These are phyloP conservation scores for Phoenix roebelenii DNA, from an alignment of 176 grass and related monocot species.

Conservation along the genomic window DNA sequence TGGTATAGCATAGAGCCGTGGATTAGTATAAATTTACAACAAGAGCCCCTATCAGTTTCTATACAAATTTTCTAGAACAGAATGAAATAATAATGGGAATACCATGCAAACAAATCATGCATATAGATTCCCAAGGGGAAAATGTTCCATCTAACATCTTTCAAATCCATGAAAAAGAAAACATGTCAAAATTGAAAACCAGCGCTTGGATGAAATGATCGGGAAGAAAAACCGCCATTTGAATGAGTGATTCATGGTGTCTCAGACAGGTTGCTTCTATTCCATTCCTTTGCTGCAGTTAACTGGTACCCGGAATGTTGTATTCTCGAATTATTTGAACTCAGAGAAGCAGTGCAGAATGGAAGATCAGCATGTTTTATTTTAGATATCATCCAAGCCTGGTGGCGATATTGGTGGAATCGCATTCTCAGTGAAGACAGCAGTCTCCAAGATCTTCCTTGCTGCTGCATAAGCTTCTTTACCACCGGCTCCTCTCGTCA, in stretches of 20 bases:
- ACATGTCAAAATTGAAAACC: background rate
- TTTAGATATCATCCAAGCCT: conserved; percentile 20
- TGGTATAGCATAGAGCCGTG: too few relatives aligned
- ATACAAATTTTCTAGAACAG: too few relatives aligned
- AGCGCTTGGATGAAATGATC: conserved; percentile 1
- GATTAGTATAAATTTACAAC: too few relatives aligned
- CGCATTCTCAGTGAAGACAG: conserved; percentile 23
- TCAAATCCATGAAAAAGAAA: background rate
- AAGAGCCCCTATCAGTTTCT: too few relatives aligned
- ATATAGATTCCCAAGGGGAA: too few relatives aligned
- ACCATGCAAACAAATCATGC: too few relatives aligned
- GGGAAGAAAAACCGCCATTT: conserved; percentile 1
- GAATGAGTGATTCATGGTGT: background rate
- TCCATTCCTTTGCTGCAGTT: background rate
- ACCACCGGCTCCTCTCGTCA: background rate
- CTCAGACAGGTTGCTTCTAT: background rate
- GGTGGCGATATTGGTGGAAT: conserved; percentile 61
- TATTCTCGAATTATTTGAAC: background rate
- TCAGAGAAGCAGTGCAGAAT: background rate
- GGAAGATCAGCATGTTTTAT: background rate
- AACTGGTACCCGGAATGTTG: background rate
- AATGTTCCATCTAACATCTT: too few relatives aligned
- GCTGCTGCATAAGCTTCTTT: conserved; percentile 21
- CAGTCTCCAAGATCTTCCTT: conserved; percentile 46
- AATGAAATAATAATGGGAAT: too few relatives aligned